Evolutionary conservation across 2,329 filamentous ascomycete genomes (phyloP), one percentile per base, ranked within the genome.

Genomic region (Neofusicoccum ribis): DNA sequence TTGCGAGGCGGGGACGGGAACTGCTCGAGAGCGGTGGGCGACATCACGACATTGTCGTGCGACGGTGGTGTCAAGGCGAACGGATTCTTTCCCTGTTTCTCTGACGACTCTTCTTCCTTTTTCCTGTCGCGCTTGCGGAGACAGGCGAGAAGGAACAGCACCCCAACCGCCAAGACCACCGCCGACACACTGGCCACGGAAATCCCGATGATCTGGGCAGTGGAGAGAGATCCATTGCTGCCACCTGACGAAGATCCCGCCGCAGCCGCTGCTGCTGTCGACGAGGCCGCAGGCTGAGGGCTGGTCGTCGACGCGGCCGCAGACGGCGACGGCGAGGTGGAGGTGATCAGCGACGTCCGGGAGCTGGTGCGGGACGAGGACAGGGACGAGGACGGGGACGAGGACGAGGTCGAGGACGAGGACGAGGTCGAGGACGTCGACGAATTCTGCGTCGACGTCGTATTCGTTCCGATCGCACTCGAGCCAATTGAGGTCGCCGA

Each of bases 201-300:
- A 14, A 79, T 70, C 5, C 77, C 77, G 9, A 73, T 74, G 63
- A 79, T 78, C 67, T 79, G 76, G 23, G 76, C 74, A 20, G 76
- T 73, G 17, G 69, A 76, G 72, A 79, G 74, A 49, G 67, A 72
- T 6, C 41, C 56, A 47, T 46, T 47, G 31, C 43, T 64, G 50
- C 65, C 43, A 49, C 68, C 60, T 43, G 63, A 68, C 61, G 67
- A 64, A 15, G 71, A 64, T 36, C 23, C 27, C 23, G 56, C 56
- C 11, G 54, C 39, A 2, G 39, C 54, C 7, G 54, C 54, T 1
- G 54, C 9, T 12, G 54, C 54, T 12, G 52, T 43, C 5, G 52
- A 23, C 5, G 36, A 43, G 36, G 54, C 54, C 39, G 54, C 31
- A 31, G 56, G 36, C 17, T 36, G 36, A 9, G 70, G 64, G 15